Evolutionary conservation across 331 rosid species (phyloP).

Genomic region (Phaseolus coccineus): DNA sequence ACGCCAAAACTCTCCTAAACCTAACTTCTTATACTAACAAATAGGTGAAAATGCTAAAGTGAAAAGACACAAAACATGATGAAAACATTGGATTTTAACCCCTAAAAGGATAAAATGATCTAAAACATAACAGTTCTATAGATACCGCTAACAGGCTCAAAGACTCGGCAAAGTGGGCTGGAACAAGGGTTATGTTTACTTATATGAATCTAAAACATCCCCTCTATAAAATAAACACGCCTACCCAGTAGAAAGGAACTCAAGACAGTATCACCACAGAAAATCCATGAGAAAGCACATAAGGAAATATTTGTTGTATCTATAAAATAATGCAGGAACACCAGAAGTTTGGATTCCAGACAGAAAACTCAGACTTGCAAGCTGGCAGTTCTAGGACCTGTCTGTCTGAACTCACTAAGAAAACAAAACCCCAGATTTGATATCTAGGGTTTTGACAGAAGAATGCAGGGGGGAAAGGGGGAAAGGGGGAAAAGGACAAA

Average conservation of each 20-base stretch:
- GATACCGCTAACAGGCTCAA: slow-evolving; percentile 31
- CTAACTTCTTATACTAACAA: slow-evolving; percentile 20
- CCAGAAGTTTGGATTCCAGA: slow-evolving; percentile 45
- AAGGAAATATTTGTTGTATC: background rate
- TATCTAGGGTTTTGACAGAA: slow-evolving; percentile 87
- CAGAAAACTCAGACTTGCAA: slow-evolving; percentile 38
- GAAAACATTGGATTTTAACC: slow-evolving; percentile 34
- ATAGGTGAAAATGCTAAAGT: slow-evolving; percentile 24
- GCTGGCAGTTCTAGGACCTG: slow-evolving; percentile 42
- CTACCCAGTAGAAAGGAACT: slow-evolving; percentile 28
- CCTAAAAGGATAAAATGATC: slow-evolving; percentile 20
- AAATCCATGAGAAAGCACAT: slow-evolving; percentile 42
- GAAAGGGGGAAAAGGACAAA: slow-evolving; percentile 60
- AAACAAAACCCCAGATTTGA: slow-evolving; percentile 84
- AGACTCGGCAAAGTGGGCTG: background rate
- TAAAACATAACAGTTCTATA: slow-evolving; percentile 45
- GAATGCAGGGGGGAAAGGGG: slow-evolving; percentile 55
- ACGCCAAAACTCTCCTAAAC: slow-evolving; percentile 36
- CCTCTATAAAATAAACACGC: background rate
- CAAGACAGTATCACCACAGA: slow-evolving; percentile 43
- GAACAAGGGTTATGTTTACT: slow-evolving; percentile 52
- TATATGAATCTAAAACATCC: slow-evolving; percentile 43
- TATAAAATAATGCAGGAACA: slow-evolving; percentile 55
- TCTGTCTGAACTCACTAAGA: slow-evolving; percentile 45
- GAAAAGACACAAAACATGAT: slow-evolving; percentile 28